phyloP scores from a whole-genome alignment of 805 yeast species.

The Wickerhamiella occidentalis region DNA sequence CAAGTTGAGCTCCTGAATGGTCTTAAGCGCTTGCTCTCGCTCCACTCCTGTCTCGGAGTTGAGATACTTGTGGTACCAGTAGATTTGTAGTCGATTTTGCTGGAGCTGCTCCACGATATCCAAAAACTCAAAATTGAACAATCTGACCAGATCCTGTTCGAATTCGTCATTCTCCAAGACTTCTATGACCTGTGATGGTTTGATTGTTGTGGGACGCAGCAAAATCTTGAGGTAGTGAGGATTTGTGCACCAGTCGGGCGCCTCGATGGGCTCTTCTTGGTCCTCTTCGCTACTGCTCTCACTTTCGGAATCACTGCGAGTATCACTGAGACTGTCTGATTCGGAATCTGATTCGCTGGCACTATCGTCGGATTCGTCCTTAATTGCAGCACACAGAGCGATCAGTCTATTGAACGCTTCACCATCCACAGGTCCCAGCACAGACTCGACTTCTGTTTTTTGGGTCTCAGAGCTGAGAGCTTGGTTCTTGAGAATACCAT shows the following conservation, averaged over 20 bases:
- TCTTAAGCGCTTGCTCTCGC: conserved; percentile 27
- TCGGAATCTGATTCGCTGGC: conserved; percentile 25
- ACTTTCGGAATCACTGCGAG: conserved; percentile 4
- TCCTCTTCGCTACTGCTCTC: conserved; percentile 19
- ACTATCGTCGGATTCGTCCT: conserved; percentile 27
- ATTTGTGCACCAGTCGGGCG: conserved; percentile 11
- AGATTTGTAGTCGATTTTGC: conserved; percentile 39
- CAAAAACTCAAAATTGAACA: conserved; percentile 41
- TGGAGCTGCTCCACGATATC: conserved; percentile 39
- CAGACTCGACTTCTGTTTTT: background rate
- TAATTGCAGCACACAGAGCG: conserved; percentile 20
- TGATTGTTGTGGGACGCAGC: conserved; percentile 41
- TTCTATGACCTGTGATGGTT: conserved; percentile 32
- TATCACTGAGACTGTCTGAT: conserved; percentile 23
- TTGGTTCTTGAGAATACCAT: background rate
- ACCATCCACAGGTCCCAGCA: background rate
- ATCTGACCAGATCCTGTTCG: conserved; percentile 42
- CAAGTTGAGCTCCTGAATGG: conserved; percentile 14
- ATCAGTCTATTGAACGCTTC: conserved; percentile 11
- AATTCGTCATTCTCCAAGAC: conserved; percentile 35
- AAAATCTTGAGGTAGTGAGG: conserved; percentile 12
- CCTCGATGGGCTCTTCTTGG: conserved; percentile 12
- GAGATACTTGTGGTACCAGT: conserved; percentile 43
- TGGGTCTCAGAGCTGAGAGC: background rate
- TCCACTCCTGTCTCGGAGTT: conserved; percentile 31